A percentile compares a stretch with the other conserved stretches of the same genome.
phyloP scores from a whole-genome alignment of 2,329 filamentous ascomycete species.

The Fusarium beomiforme region DNA sequence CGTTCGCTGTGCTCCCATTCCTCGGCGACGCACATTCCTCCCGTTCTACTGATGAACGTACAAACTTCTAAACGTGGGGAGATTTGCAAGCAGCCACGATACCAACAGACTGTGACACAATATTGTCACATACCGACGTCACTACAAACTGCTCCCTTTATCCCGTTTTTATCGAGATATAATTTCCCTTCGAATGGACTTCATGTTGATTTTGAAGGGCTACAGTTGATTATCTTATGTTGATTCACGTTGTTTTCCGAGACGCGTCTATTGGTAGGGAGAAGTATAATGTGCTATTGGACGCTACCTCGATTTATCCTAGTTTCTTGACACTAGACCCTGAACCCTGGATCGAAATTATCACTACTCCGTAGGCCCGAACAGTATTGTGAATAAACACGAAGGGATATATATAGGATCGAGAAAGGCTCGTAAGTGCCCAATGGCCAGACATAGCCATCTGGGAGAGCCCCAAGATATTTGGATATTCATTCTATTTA shows the following conservation, averaged over 20 bases:
- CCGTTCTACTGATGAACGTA: conserved; percentile 18
- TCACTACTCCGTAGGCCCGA: background rate
- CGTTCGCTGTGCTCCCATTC: conserved; percentile 15
- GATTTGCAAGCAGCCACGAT: conserved; percentile 35
- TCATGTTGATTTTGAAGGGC: background rate
- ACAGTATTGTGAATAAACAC: background rate
- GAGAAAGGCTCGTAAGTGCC: background rate
- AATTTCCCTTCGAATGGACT: background rate
- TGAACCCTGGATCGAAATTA: conserved; percentile 7
- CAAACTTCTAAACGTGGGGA: conserved; percentile 1
- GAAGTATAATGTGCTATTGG: background rate
- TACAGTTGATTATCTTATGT: background rate
- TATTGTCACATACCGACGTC: conserved; percentile 27
- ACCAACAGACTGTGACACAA: conserved; percentile 17
- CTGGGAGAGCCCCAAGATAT: background rate
- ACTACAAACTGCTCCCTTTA: conserved; percentile 1
- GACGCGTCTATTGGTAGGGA: conserved; percentile 30
- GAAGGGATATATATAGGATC: background rate
- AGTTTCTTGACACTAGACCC: conserved; percentile 15
- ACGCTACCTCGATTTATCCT: conserved; percentile 14
- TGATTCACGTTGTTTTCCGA: conserved; percentile 24
- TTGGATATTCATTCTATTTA: background rate
- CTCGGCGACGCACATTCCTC: conserved; percentile 33
- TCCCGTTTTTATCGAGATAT: background rate
- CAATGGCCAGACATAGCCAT: background rate